These are phyloP conservation scores for Saccharomycopsis fibuligera DNA, from an alignment of 805 yeast species.

Conservation along the genomic window DNA sequence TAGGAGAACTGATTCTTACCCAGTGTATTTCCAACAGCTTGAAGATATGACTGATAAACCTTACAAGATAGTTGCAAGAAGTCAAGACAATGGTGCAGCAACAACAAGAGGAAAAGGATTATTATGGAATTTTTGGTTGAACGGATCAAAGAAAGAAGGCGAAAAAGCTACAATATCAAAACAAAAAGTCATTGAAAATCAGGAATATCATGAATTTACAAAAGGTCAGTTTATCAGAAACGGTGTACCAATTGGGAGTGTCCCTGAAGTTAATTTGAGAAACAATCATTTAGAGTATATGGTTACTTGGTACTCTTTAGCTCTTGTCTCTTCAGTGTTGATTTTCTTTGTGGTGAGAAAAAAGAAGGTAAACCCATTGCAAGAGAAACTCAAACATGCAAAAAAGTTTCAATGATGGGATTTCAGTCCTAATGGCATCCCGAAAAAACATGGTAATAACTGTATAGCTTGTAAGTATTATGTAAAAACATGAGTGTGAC, in stretches of 20 bases:
- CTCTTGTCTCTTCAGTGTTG: slow-evolving; percentile 64
- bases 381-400: slow-evolving; percentile 47
- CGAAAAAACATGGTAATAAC: no score
- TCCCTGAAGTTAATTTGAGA: slow-evolving; percentile 72
- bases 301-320: slow-evolving; percentile 91
- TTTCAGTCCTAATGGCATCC: no score
- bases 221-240: slow-evolving; percentile 59
- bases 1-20: slow-evolving; percentile 53
- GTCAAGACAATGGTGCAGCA: slow-evolving; percentile 1
- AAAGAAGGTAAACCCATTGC: slow-evolving; percentile 32
- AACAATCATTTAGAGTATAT: slow-evolving; percentile 90
- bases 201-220: slow-evolving; percentile 34
- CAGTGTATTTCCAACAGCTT: slow-evolving; percentile 71
- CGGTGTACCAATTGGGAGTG: slow-evolving; percentile 87
- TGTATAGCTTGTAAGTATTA: no score
- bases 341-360: slow-evolving; percentile 48
- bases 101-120: background rate
- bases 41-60: slow-evolving; percentile 59
- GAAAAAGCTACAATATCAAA: background rate
- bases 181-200: background rate
- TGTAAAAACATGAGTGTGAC: no score
- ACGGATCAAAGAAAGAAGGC: background rate
- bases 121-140: slow-evolving; percentile 13
- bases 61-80: slow-evolving; percentile 34
- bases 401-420: slow-evolving; percentile 28